Evolutionary conservation across 192 early-diverging fungal genomes (phyloP).

Genomic region (Thamnidium elegans): DNA sequence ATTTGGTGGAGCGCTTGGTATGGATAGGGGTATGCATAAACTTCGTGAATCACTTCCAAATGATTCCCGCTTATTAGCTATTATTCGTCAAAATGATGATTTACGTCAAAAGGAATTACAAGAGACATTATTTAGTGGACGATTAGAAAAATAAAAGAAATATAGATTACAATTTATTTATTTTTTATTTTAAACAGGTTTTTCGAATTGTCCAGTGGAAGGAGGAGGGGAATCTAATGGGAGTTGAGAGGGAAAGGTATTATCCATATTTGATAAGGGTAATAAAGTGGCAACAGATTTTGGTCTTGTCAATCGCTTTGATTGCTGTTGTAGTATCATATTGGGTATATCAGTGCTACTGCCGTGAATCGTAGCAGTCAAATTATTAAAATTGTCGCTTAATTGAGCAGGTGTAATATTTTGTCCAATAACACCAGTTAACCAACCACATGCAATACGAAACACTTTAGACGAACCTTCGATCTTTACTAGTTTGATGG

Average conservation of each 20-base stretch:
- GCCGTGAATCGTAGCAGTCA: background rate
- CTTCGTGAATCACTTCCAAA: conserved; percentile 4
- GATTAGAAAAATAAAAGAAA: too few relatives aligned
- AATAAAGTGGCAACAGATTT: conserved; percentile 9
- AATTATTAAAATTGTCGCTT: background rate
- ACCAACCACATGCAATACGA: conserved; percentile 34
- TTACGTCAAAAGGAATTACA: conserved; percentile 1
- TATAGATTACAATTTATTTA: too few relatives aligned
- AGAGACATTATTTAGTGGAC: too few relatives aligned
- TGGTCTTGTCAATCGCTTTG: background rate
- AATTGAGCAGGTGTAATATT: conserved; percentile 1
- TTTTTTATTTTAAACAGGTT: too few relatives aligned
- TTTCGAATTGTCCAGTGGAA: background rate
- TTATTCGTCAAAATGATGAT: conserved; percentile 10
- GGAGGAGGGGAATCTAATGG: background rate
- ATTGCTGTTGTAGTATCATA: background rate
- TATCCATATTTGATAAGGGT: background rate
- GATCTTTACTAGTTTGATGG: conserved; percentile 27
- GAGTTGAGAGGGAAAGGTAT: background rate
- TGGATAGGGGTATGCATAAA: conserved; percentile 23
- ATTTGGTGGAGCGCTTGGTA: conserved; percentile 13
- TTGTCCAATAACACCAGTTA: conserved; percentile 16
- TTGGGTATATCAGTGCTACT: conserved; percentile 12
- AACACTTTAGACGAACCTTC: conserved; percentile 35
- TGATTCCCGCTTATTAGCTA: conserved; percentile 14